phyloP scores from a whole-genome alignment of 2,329 filamentous ascomycete genomes.

The Tolypocladium amazonense region DNA sequence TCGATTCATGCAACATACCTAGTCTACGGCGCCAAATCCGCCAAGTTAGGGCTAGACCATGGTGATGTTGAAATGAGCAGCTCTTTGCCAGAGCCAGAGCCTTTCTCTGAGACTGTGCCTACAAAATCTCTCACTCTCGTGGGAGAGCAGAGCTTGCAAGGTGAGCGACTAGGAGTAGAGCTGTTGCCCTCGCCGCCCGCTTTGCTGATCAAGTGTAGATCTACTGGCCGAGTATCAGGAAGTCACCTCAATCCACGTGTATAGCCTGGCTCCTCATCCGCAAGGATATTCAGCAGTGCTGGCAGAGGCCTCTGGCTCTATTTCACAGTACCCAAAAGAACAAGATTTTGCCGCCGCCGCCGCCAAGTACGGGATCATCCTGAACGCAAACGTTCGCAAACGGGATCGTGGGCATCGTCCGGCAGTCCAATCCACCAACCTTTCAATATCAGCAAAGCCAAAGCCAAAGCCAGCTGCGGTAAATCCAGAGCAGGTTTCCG shows the following conservation, averaged over 20 bases:
- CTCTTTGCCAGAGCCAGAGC: slow-evolving; percentile 43
- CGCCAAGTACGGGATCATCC: slow-evolving; percentile 62
- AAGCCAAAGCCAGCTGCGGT: slow-evolving; percentile 21
- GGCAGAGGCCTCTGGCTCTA: slow-evolving; percentile 56
- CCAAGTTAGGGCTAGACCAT: slow-evolving; percentile 30
- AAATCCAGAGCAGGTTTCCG: slow-evolving; percentile 1
- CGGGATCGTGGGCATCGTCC: slow-evolving; percentile 30
- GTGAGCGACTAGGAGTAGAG: slow-evolving; percentile 26
- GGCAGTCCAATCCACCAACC: slow-evolving; percentile 13
- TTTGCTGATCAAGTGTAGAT: slow-evolving; percentile 31
- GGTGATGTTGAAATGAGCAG: slow-evolving; percentile 62
- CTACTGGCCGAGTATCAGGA: slow-evolving; percentile 57
- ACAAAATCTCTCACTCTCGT: slow-evolving; percentile 55
- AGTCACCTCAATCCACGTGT: slow-evolving; percentile 75
- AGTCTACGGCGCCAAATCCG: slow-evolving; percentile 57
- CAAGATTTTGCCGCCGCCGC: slow-evolving; percentile 50
- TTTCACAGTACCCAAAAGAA: slow-evolving; percentile 41
- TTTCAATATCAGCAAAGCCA: slow-evolving; percentile 12
- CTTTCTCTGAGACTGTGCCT: slow-evolving; percentile 37
- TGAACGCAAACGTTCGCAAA: slow-evolving; percentile 55
- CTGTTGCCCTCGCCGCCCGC: not conserved
- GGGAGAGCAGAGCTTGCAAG: slow-evolving; percentile 61
- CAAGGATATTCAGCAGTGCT: slow-evolving; percentile 61
- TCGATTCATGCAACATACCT: slow-evolving; percentile 90
- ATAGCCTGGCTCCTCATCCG: slow-evolving; percentile 66